phyloP scores from a whole-genome alignment of 208 protist genomes.

The Balamuthia mandrillaris region DNA sequence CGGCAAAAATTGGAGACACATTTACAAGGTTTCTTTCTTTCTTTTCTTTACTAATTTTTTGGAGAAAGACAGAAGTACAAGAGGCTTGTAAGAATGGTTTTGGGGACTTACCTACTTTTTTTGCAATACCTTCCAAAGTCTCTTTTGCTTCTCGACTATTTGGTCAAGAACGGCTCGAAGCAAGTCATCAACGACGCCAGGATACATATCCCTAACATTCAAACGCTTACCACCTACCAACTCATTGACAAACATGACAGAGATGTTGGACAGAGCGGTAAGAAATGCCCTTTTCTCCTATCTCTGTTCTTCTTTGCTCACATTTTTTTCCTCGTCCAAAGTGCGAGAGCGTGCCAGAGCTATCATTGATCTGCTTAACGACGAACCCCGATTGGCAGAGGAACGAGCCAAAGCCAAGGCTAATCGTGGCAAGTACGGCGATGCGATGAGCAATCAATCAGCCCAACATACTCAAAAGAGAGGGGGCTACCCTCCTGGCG shows the following conservation, averaged over 20 bases:
- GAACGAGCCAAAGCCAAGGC: constrained; percentile 50
- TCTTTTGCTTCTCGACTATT: constrained; percentile 59
- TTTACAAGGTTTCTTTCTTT: constrained; percentile 55
- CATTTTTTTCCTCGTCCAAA: constrained; percentile 16
- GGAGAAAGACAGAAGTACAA: neutral
- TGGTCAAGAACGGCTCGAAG: constrained; percentile 60
- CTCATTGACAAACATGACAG: neutral
- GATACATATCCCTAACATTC: constrained; percentile 54
- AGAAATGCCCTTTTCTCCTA: neutral
- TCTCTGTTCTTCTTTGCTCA: neutral
- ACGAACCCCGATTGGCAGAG: constrained; percentile 52
- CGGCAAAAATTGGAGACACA: constrained; percentile 56
- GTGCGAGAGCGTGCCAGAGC: constrained; percentile 42
- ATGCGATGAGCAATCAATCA: neutral
- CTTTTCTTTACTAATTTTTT: no score
- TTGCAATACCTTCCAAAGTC: neutral
- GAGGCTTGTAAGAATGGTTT: neutral
- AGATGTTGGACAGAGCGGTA: constrained; percentile 20
- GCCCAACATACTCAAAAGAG: no score
- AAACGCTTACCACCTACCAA: constrained; percentile 21
- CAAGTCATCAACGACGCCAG: constrained; percentile 54
- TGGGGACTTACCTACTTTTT: neutral
- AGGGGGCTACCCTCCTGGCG: no score
- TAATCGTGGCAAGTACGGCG: constrained; percentile 44
- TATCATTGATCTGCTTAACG: constrained; percentile 41